Base-by-base conservation (phyloP, 2,329 filamentous ascomycete species). In the Penicillium sp. region DNA sequence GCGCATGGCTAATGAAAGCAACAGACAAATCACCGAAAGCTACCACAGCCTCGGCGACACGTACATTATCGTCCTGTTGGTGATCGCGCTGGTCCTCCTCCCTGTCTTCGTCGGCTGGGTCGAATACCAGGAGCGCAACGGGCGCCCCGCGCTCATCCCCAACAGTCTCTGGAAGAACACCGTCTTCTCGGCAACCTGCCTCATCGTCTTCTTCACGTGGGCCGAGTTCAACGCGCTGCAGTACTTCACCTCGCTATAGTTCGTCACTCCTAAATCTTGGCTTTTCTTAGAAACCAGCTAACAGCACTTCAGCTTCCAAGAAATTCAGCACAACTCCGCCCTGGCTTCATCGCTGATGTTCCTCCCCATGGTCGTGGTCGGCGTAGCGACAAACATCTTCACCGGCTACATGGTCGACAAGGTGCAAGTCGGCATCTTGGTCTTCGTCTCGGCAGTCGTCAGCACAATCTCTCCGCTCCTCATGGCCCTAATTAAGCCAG, bases 121-220 rank as follows among this genome's bases (percentile, higher is more conserved):
- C 52, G 77, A 79, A 11, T 75, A 77, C 3, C 84, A 83, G 53
- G 82, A 83, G 52, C 75, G 73, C 11, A 68, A 71, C 0, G 76
- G 78, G 9, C 77, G 76, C 3, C 82, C 85, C 13, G 85, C 86
- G 0, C 71, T 90, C 7, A 88, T 90, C 23, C 87, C 87, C 0
- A 89, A 89, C 69, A 82, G 81, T 0, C 73, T 90, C 0, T 90
- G 87, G 87, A 79, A 75, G n/a, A 88, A 86, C 49, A 70, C 73
- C 0, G 73, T 83, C 3, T 90, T 89, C 67, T 82, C 84, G 0
- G 80, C 76, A 29, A 82, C 86, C 21, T 89, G 87, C 67, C 66
- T 82, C 3, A 83, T 79, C 5, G 77, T 86, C 1, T 70, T 82
- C 5, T 63, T 86, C 4, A 78, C 82, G 0, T 82, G 75, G 60